Base-by-base conservation (phyloP, 177 flowering plant genomes). In the Telopea speciosissima region DNA sequence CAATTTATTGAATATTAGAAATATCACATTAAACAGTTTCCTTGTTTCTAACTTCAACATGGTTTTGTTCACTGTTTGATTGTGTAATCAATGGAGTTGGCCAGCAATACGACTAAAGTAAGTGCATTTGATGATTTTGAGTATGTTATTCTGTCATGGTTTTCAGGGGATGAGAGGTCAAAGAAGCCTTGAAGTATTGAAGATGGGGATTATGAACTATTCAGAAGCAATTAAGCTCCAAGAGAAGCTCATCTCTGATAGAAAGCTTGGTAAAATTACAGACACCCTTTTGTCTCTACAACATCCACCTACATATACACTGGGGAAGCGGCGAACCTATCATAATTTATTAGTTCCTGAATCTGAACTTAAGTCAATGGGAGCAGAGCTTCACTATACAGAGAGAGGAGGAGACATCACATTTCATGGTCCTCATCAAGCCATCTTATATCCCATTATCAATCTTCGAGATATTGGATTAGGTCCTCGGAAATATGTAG, bases 391-490 rank as follows among this genome's bases (percentile, higher is more conserved):
- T 67, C 90, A 90, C 74, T 89, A 89, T 73, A 89, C 97, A 8
- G 83, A 92, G 69, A 86, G 99, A 74, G 99, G 99, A 73, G 99
- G 97, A 45, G 97, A 95, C 76, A 84, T 91, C 52, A 95, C 99
- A 14, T 95, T 80, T 78, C 99, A 95, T 78, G 99, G 99, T 73
- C 99, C 97, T 24, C 85, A 72, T 68, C 99, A 95, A 71, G 96
- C 99, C 60, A 83, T 95, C 62, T 72, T 92, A 36, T 95, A 92
- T 72, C 98, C 97, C 31, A 86, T 94, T 65, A 73, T 94, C 61
- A 89, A 93, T 60, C 87, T 94, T 22, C 80, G 89, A 16, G 90
- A 85, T 66, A 79, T 83, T 58, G 89, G 93, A 59, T 62, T 92
- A 63, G 98, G 98, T 73, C 95, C 90, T 68, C 80, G 97, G 63